Evolutionary conservation across 371 early-diverging fungal species (phyloP).

Genomic region (Smittium culicis): DNA sequence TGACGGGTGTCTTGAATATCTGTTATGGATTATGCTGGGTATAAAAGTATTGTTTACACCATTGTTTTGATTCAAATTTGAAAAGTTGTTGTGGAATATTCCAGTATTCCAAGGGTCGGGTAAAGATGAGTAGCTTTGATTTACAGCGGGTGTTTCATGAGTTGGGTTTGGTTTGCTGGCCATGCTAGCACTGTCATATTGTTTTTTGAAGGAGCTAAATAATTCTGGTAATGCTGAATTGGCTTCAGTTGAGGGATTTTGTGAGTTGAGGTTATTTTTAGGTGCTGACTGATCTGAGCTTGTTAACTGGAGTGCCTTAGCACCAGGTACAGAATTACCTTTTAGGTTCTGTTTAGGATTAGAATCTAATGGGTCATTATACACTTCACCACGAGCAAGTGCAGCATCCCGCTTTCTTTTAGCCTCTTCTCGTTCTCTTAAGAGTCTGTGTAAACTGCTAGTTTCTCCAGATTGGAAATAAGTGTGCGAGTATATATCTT

Average conservation of each 20-base stretch:
- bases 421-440: conserved; percentile 7
- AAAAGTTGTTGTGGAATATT: too few species aligned
- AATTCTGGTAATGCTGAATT: neutral
- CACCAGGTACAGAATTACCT: too few species aligned
- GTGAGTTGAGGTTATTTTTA: too few species aligned
- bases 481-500: conserved; percentile 2
- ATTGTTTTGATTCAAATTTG: too few species aligned
- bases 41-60: too few species aligned
- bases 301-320: too few species aligned
- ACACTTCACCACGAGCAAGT: conserved; percentile 9
- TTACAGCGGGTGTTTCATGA: neutral
- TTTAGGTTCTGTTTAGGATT: too few species aligned
- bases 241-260: neutral
- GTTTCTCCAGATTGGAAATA: conserved; percentile 7
- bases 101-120: neutral
- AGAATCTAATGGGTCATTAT: too few species aligned
- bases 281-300: too few species aligned
- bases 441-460: conserved; percentile 7
- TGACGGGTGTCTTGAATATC: too few species aligned
- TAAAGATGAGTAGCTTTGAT: neutral
- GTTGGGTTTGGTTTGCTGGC: neutral
- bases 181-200: too few species aligned
- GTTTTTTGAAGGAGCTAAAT: neutral
- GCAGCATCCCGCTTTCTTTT: conserved; percentile 8
- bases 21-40: too few species aligned